Evolutionary conservation across 208 protist species (phyloP).

Genomic region (Phytomonas francai): DNA sequence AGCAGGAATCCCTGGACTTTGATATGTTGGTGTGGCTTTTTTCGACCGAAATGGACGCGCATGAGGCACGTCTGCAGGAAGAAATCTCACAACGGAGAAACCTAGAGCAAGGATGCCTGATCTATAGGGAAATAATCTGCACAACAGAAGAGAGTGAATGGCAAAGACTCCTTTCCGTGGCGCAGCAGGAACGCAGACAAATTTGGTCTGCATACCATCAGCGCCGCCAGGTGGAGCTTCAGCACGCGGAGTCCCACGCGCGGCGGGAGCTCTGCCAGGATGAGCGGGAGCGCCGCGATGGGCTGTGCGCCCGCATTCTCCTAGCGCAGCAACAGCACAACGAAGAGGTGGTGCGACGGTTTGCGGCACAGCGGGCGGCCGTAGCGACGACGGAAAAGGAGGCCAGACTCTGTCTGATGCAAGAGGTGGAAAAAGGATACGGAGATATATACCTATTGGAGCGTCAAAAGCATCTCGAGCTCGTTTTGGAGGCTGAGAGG

Average conservation of each 20-base stretch:
- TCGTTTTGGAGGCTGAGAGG: slow-evolving; percentile 17
- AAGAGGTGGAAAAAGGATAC: slow-evolving; percentile 24
- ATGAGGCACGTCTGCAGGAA: not conserved
- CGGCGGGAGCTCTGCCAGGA: slow-evolving; percentile 12
- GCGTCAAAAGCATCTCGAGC: slow-evolving; percentile 26
- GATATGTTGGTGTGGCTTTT: slow-evolving; percentile 7
- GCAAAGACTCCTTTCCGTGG: slow-evolving; percentile 1
- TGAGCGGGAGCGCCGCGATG: slow-evolving; percentile 12
- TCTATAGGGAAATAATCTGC: not conserved
- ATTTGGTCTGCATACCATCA: slow-evolving; percentile 6
- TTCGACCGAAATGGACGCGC: not conserved
- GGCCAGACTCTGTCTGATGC: slow-evolving; percentile 25
- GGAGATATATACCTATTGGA: slow-evolving; percentile 15
- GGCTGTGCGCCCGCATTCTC: slow-evolving; percentile 14
- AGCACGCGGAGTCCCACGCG: slow-evolving; percentile 18
- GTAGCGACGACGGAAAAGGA: slow-evolving; percentile 30
- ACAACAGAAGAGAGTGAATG: not conserved
- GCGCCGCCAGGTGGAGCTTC: slow-evolving; percentile 9
- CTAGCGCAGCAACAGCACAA: slow-evolving; percentile 24
- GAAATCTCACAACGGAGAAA: not conserved
- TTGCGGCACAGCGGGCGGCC: slow-evolving; percentile 28
- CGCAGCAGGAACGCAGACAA: slow-evolving; percentile 4
- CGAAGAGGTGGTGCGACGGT: slow-evolving; percentile 26
- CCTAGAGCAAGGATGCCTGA: not conserved
- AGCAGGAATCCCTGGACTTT: slow-evolving; percentile 23